Evolutionary conservation across 176 grass and related monocot species (phyloP).

Genomic region (Guadua angustifolia): DNA sequence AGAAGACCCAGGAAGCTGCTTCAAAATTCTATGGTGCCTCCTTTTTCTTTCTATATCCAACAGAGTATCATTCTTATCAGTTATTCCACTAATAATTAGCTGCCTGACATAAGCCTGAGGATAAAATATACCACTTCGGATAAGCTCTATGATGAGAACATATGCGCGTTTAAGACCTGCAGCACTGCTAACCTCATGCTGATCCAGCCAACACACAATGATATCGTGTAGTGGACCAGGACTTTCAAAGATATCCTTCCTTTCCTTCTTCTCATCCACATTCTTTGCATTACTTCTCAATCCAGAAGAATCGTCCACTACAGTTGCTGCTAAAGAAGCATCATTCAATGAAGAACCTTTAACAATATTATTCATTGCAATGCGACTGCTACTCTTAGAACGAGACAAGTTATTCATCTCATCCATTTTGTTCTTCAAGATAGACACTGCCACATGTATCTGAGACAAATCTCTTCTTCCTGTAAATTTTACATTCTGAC

Average conservation of each 20-base stretch:
- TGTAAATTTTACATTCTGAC: conserved; percentile 73
- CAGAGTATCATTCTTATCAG: conserved; percentile 65
- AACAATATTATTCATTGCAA: conserved; percentile 46
- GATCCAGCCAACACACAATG: conserved; percentile 97
- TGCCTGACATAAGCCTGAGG: conserved; percentile 97
- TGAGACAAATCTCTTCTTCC: conserved; percentile 90
- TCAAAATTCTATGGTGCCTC: conserved; percentile 83
- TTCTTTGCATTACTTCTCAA: conserved; percentile 50
- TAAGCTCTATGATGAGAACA: conserved; percentile 79
- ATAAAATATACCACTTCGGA: conserved; percentile 83
- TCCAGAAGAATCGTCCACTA: conserved; percentile 46
- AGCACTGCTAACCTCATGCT: conserved; percentile 80
- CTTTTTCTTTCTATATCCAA: conserved; percentile 80
- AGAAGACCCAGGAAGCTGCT: conserved; percentile 81
- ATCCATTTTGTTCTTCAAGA: conserved; percentile 91
- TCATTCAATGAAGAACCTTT: conserved; percentile 64
- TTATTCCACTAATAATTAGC: conserved; percentile 92
- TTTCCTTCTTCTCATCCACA: conserved; percentile 65
- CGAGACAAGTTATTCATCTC: conserved; percentile 68
- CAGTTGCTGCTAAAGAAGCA: conserved; percentile 44
- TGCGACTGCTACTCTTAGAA: conserved; percentile 57
- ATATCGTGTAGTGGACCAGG: conserved; percentile 97
- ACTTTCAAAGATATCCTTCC: conserved; percentile 74
- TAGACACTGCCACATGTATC: conserved; percentile 82
- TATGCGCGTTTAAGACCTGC: conserved; percentile 78